These are phyloP conservation scores for Lomentospora prolificans DNA, from an alignment of 2,329 filamentous ascomycete species.

Conservation along the genomic window DNA sequence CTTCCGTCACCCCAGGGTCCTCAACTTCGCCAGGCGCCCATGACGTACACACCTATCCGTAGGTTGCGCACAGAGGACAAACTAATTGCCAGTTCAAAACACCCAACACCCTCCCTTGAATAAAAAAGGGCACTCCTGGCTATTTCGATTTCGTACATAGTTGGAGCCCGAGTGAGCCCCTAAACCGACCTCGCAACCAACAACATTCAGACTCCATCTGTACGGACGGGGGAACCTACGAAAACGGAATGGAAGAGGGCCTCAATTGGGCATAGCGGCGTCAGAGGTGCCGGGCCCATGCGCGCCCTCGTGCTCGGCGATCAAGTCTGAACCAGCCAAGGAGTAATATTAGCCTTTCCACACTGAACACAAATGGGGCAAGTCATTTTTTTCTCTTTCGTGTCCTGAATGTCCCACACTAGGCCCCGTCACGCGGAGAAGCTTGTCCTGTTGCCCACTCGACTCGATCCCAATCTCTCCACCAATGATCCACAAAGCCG, in stretches of 20 bases:
- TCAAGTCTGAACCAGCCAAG: background rate
- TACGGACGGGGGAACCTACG: background rate
- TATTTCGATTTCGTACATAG: background rate
- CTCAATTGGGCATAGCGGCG: background rate
- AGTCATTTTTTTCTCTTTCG: too few species aligned
- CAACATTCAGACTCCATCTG: background rate
- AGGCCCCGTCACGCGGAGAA: too few species aligned
- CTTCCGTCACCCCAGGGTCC: background rate
- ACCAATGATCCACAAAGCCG: background rate
- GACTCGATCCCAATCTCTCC: too few species aligned
- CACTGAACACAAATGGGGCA: too few species aligned
- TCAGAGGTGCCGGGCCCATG: background rate
- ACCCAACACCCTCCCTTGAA: background rate
- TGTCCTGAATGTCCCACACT: too few species aligned
- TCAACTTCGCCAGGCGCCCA: background rate
- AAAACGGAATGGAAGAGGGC: background rate
- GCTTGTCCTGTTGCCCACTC: too few species aligned
- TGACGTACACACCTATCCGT: background rate
- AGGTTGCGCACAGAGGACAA: background rate
- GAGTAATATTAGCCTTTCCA: too few species aligned
- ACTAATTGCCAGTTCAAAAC: too few species aligned
- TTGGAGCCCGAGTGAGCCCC: background rate
- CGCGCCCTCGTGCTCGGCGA: background rate
- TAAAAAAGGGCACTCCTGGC: background rate
- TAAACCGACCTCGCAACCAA: background rate